These are phyloP conservation scores for Scalesia atractyloides DNA, from an alignment of 129 eudicot genomes.

Conservation along the genomic window DNA sequence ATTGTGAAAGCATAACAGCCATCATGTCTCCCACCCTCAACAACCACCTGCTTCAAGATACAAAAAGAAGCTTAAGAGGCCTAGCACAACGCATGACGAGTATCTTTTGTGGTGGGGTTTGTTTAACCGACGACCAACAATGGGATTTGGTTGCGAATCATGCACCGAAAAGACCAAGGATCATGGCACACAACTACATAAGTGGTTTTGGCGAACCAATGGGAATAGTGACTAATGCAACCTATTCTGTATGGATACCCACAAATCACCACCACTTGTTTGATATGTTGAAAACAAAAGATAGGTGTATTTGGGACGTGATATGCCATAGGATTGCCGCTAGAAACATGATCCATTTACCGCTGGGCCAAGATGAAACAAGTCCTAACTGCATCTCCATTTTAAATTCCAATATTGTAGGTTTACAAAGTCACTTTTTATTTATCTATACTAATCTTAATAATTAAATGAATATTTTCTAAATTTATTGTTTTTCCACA, in stretches of 20 bases:
- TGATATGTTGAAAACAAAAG: slow-evolving; percentile 15
- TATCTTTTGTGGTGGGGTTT: slow-evolving; percentile 24
- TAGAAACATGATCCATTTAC: slow-evolving; percentile 9
- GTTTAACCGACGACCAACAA: slow-evolving; percentile 19
- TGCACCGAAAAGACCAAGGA: not conserved
- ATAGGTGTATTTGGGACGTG: slow-evolving; percentile 28
- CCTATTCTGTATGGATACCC: slow-evolving; percentile 19
- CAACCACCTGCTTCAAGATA: not conserved
- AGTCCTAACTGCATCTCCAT: slow-evolving; percentile 18
- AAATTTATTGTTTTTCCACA: not conserved
- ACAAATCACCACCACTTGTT: slow-evolving; percentile 16
- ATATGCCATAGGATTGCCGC: slow-evolving; percentile 9
- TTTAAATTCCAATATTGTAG: slow-evolving; percentile 7
- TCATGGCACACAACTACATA: slow-evolving; percentile 21
- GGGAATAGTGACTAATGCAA: slow-evolving; percentile 11
- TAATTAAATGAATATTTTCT: not conserved
- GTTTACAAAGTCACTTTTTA: slow-evolving; percentile 1
- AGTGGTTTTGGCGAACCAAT: slow-evolving; percentile 14
- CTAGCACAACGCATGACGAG: slow-evolving; percentile 25
- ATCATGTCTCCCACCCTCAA: slow-evolving; percentile 3
- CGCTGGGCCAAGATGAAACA: slow-evolving; percentile 20
- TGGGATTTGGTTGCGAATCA: slow-evolving; percentile 16
- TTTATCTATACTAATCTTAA: not conserved
- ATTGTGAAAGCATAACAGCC: slow-evolving; percentile 17
- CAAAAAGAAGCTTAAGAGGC: slow-evolving; percentile 16